phyloP scores from a whole-genome alignment of 1,284 basidiomycete species.

The Cryptococcus wingfieldii region DNA sequence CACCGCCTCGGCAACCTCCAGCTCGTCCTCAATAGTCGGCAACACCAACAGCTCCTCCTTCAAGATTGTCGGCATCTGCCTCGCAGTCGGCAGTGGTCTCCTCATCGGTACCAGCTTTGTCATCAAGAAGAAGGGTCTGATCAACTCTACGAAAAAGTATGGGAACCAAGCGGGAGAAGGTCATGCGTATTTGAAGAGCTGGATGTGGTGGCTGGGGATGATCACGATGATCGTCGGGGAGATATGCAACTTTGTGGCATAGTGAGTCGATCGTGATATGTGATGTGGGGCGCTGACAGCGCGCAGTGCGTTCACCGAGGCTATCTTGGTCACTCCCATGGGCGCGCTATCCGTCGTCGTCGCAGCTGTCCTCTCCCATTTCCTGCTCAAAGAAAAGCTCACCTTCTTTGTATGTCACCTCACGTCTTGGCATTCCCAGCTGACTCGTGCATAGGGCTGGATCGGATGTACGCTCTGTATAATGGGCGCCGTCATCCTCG shows the following conservation, averaged over 20 bases:
- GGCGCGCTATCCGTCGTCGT: conserved; percentile 95
- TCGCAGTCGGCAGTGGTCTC: conserved; percentile 77
- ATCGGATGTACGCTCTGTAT: conserved; percentile 83
- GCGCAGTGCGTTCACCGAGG: conserved; percentile 40
- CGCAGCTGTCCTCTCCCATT: conserved; percentile 85
- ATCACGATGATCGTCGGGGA: conserved; percentile 48
- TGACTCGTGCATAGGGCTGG: conserved; percentile 59
- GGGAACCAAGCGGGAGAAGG: conserved; percentile 76
- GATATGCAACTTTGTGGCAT: conserved; percentile 50
- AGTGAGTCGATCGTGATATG: conserved; percentile 28
- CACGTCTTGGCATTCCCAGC: background rate
- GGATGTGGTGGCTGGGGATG: conserved; percentile 74
- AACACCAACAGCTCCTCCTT: conserved; percentile 27
- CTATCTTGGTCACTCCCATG: conserved; percentile 59
- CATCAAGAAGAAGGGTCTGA: conserved; percentile 89
- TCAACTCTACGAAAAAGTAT: conserved; percentile 52
- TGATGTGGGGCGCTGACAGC: conserved; percentile 1
- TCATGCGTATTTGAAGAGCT: conserved; percentile 79
- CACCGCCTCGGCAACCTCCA: conserved; percentile 8
- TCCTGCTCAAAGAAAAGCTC: conserved; percentile 88
- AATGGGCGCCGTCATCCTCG: conserved; percentile 62
- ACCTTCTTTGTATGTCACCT: conserved; percentile 51
- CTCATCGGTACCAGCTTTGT: conserved; percentile 72
- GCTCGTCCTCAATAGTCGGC: conserved; percentile 8
- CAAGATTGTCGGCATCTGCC: conserved; percentile 60